Evolutionary conservation across 352 stramenopile genomes (phyloP), one percentile per base, ranked within the genome.

Genomic region (Globisporangium middletonii): DNA sequence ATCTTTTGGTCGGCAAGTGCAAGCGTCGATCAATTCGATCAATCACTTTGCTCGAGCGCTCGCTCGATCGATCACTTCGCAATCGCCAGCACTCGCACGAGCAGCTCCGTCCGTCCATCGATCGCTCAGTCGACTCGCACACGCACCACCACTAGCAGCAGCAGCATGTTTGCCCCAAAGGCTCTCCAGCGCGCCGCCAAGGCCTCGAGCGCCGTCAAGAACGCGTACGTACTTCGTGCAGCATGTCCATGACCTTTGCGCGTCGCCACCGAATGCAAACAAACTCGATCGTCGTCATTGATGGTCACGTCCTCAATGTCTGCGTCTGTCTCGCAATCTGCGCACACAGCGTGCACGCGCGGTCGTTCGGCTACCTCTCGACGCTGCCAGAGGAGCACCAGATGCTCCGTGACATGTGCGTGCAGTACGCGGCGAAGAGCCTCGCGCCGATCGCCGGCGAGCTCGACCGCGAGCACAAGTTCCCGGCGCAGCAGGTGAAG

Each of bases 371-470:
- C 56, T 90, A 80, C 65, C 56, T 88, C 49, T 83, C 78, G 43
- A 53, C 77, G 30, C 66, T 99, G 16, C 89, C 90, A 1, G 94
- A 98, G 65, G 96, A 99, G 68, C 95, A 98, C 72, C 60, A 66
- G n/a, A 98, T 98, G 95, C 86, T 99, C 26, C 89, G 94, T 33
- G 92, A 98, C 51, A 98, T 98, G 91, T 98, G 91, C 66, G 73
- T 83, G 19, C 90, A 96, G 63, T 98, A 98, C 72, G 95, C 95
- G 0, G 84, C 97, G 63, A 97, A 98, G 68, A 94, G 97, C 67
- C 75, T 98, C 30, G 77, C 74, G 48, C 93, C 95, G 4, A 91
- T 97, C 60, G 95, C 95, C 4, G 80, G 84, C 1, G 69, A 94
- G 38, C 88, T 95, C 66, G 95, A 98, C 69, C 79, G 88, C 47